phyloP scores from a whole-genome alignment of 23 red algal genomes.

The Gracilariopsis chorda region DNA sequence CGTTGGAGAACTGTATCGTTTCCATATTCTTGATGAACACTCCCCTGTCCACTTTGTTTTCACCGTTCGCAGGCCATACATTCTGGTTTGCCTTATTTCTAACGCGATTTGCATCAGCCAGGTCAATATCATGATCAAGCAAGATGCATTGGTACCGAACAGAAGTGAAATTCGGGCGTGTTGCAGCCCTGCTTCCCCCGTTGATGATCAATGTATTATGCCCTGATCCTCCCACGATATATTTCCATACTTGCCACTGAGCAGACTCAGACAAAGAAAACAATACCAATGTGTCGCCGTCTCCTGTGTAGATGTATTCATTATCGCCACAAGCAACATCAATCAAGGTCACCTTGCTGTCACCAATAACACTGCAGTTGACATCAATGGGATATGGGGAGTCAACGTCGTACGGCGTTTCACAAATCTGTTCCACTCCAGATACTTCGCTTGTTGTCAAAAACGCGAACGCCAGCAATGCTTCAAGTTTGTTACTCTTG shows the following conservation, averaged over 20 bases:
- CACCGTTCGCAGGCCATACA: neutral
- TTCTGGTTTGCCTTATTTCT: neutral
- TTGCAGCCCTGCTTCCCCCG: neutral
- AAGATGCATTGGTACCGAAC: neutral
- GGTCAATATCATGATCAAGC: conserved; percentile 4
- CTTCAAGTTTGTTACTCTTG: neutral
- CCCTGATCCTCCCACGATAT: neutral
- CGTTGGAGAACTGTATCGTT: neutral
- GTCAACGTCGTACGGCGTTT: neutral
- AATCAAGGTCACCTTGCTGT: neutral
- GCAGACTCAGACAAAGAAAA: neutral
- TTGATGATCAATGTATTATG: neutral
- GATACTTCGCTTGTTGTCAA: neutral
- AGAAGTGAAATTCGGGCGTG: neutral
- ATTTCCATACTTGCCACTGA: neutral
- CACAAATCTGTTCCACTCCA: neutral
- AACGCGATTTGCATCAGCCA: neutral
- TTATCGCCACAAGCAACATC: neutral
- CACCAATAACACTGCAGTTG: neutral
- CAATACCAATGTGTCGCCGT: neutral
- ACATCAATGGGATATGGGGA: neutral
- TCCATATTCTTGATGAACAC: conserved; percentile 19
- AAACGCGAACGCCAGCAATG: neutral
- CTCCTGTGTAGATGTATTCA: neutral
- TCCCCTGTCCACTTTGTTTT: neutral